Percentiles rank a stretch among this genome's conserved stretches.
phyloP scores from a whole-genome alignment of 345 rosid species.

The Turnera subulata region DNA sequence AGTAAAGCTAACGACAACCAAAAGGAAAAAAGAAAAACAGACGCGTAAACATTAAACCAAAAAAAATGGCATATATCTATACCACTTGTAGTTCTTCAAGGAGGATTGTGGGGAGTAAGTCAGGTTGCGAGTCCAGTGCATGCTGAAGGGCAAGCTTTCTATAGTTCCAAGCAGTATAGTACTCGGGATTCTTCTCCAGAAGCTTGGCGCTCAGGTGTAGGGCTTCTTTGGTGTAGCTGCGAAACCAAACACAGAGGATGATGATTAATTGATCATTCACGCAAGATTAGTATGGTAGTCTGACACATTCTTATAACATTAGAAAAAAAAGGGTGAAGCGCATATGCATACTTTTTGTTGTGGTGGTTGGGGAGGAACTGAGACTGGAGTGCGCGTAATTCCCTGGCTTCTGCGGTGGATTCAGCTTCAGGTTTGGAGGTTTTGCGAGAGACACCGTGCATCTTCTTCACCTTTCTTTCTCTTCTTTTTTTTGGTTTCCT shows the following conservation, averaged over 20 bases:
- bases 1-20: too few species aligned
- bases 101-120: conserved; percentile 42
- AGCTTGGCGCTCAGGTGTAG: conserved; percentile 72
- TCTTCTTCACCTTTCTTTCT: too few species aligned
- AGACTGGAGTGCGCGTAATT: conserved; percentile 65
- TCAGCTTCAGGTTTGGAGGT: conserved; percentile 57
- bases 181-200: conserved; percentile 77
- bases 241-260: background rate
- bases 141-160: conserved; percentile 73
- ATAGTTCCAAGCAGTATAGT: conserved; percentile 88
- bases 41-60: too few species aligned
- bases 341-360: conserved; percentile 62
- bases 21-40: background rate
- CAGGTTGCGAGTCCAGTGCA: too few species aligned
- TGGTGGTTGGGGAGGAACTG: conserved; percentile 63
- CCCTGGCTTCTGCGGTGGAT: conserved; percentile 66
- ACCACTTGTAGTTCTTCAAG: conserved; percentile 75
- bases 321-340: too few species aligned
- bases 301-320: too few species aligned
- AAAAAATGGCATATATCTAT: too few species aligned
- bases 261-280: background rate
- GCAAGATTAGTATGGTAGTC: background rate
- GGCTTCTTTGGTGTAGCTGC: conserved; percentile 79
- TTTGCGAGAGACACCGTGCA: conserved; percentile 90
- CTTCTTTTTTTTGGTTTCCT: too few species aligned